Base-by-base conservation (phyloP, 805 yeast species). In the Candida nemodendra region DNA sequence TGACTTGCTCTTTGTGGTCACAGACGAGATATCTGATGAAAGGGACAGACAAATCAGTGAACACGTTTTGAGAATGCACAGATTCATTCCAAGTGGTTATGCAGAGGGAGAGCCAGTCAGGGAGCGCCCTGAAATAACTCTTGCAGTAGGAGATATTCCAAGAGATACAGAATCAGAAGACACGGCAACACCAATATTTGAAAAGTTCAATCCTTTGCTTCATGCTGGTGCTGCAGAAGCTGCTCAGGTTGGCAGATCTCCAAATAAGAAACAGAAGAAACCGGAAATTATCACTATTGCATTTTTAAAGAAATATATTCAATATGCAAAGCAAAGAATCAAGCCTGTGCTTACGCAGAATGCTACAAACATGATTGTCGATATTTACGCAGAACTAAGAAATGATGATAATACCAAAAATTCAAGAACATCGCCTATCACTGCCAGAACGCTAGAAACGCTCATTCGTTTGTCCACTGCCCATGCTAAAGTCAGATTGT, bases 381-480 rank as follows among this genome's bases (percentile, higher is more conserved):
- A 74, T 37, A 78, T 84, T 13, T 93, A 91, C 59, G 69, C 95
- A 2, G 79, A 80, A 9, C 71, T 93, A 48, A 78, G 99, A 68
- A 90, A 89, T 59, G 85, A 83, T 47, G 74, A 73, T 38, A 66
- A 72, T 36, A 74, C 72, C 27, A 69, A 64, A 43, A 84, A 81
- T 49, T 76, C 84, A 36, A 75, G 80, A 56, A 90, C 96, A 0
- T 83, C 96, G 1, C 98, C 99, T 25, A 86, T 91, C 49, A 91
- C 99, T 2, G 95, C 98, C n/a, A 85, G 99, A 79, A 93, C 98
- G 4, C 71, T 91, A 51, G 99, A 91, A 64, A 91, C 99, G 0
- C 71, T 91, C 48, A 91, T 91, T 61, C 95, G 99, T 71, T 69
- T 91, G 42, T 73, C 97, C 0, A 86, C 97, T 1, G 98, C 99